Evolutionary conservation across 2,329 filamentous ascomycete species (phyloP).

Genomic region (Periconia sp.): DNA sequence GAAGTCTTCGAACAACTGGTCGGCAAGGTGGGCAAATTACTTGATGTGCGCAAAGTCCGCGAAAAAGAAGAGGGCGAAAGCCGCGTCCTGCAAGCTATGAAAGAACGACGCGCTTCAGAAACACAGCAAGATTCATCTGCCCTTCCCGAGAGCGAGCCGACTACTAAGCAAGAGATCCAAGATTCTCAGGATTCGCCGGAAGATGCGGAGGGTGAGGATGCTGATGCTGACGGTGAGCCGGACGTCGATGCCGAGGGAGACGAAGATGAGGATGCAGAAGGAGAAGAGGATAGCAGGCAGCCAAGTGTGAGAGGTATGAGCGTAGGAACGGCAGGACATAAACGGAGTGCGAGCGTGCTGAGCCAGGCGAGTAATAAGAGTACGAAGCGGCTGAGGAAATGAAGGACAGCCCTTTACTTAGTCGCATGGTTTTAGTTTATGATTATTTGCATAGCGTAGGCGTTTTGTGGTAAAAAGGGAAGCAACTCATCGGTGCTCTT

Average conservation of each 20-base stretch:
- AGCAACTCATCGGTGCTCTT: too few relatives aligned
- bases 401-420: too few relatives aligned
- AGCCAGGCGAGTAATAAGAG: slow-evolving; percentile 57
- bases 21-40: slow-evolving; percentile 68
- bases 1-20: slow-evolving; percentile 75
- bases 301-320: slow-evolving; percentile 34
- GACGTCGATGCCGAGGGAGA: slow-evolving; percentile 26
- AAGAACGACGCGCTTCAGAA: slow-evolving; percentile 28
- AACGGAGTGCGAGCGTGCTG: slow-evolving; percentile 83
- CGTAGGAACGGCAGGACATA: slow-evolving; percentile 56
- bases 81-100: slow-evolving; percentile 45
- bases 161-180: slow-evolving; percentile 23
- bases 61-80: slow-evolving; percentile 78
- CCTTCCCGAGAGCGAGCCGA: slow-evolving; percentile 33
- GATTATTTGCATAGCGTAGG: slow-evolving; percentile 25
- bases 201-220: slow-evolving; percentile 45
- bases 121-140: slow-evolving; percentile 22
- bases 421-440: too few relatives aligned
- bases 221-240: slow-evolving; percentile 22
- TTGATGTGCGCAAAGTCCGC: slow-evolving; percentile 75
- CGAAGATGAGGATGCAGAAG: slow-evolving; percentile 36
- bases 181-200: slow-evolving; percentile 47
- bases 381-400: slow-evolving; percentile 41
- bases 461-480: too few relatives aligned
- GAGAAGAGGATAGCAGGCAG: slow-evolving; percentile 41